These are phyloP conservation scores for Claviceps humidiphila DNA, from an alignment of 2,329 filamentous ascomycete genomes.

Conservation along the genomic window DNA sequence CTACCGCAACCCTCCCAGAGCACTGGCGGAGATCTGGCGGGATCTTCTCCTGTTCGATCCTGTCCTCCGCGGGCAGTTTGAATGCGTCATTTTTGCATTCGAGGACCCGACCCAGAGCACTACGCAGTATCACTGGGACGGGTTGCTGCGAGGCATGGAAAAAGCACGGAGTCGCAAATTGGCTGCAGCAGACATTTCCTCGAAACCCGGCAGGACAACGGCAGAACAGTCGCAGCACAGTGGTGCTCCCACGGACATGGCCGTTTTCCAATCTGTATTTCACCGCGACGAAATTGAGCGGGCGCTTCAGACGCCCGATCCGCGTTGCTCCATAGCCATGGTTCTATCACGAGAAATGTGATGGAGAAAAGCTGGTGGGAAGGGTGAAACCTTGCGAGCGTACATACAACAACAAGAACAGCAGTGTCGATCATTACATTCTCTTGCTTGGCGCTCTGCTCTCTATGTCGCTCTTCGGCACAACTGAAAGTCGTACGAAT, in stretches of 20 bases:
- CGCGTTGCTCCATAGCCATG: constrained; percentile 41
- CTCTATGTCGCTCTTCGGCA: no score
- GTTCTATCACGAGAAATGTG: constrained; percentile 25
- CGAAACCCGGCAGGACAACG: constrained; percentile 3
- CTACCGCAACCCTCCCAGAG: constrained; percentile 50
- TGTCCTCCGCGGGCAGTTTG: constrained; percentile 48
- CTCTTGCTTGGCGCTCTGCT: constrained; percentile 18
- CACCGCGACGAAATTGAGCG: constrained; percentile 33
- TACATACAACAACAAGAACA: no score
- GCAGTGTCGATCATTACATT: no score
- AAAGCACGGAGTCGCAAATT: constrained; percentile 22
- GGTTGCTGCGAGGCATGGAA: constrained; percentile 38
- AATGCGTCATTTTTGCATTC: constrained; percentile 50
- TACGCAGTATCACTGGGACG: constrained; percentile 36
- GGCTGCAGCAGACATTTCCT: constrained; percentile 15
- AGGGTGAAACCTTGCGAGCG: no score
- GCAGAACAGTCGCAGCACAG: no score
- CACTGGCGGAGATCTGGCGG: constrained; percentile 52
- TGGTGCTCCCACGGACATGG: constrained; percentile 28
- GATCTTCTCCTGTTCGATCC: constrained; percentile 50
- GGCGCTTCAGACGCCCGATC: constrained; percentile 37
- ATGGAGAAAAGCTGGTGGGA: neutral
- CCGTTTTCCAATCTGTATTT: constrained; percentile 43
- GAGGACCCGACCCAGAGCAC: constrained; percentile 44
- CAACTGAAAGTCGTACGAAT: no score